Percentiles rank a stretch among this genome's conserved stretches.
These are phyloP conservation scores for Sequoiadendron giganteum DNA, from an alignment of 75 land plant genomes.

Conservation along the genomic window DNA sequence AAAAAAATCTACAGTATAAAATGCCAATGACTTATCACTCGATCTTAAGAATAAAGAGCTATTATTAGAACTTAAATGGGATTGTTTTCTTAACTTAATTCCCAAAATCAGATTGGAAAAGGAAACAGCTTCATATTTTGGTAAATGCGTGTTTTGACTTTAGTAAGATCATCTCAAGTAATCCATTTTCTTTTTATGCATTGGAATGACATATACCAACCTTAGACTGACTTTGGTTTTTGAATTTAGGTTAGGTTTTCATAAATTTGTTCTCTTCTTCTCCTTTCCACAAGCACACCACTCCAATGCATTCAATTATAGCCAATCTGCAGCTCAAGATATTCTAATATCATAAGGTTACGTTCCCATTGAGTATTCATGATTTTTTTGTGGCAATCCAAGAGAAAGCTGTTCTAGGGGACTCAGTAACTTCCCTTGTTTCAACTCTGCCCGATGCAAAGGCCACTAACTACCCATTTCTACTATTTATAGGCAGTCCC, in stretches of 20 bases:
- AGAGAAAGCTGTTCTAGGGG: not conserved
- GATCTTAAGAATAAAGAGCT: too few relatives aligned
- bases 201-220: not conserved
- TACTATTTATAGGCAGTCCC: not conserved
- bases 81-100: not conserved
- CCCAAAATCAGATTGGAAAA: not conserved
- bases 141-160: not conserved
- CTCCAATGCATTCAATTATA: not conserved
- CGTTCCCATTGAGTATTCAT: constrained; percentile 7
- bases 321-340: not conserved
- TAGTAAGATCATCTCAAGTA: not conserved
- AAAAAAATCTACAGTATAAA: too few relatives aligned
- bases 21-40: too few relatives aligned
- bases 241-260: not conserved
- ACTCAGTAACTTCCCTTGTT: not conserved
- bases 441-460: not conserved
- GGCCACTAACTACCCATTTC: not conserved
- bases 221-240: not conserved
- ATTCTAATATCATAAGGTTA: not conserved
- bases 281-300: not conserved
- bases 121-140: not conserved
- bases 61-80: not conserved
- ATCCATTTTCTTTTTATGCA: not conserved
- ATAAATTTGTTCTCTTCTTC: not conserved
- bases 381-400: not conserved